Conservation (phyloP, 2,329 filamentous ascomycete genomes). For the Gnomoniopsis smithogilvyi region DNA sequence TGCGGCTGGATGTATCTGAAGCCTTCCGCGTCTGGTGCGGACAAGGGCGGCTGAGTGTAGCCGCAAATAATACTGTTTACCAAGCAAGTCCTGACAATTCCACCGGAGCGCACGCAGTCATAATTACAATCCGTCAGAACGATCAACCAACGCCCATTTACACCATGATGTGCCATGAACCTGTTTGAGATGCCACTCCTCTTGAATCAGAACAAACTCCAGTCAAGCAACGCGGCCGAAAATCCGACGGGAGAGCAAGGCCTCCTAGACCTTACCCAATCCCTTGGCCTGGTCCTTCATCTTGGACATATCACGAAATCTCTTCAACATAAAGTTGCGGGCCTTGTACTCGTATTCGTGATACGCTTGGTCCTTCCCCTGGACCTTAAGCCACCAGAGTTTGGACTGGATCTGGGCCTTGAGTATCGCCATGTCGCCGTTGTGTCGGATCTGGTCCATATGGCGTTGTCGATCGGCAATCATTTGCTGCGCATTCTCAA, state of each 20-base stretch:
- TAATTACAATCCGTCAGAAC: background rate
- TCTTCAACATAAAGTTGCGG: conserved; percentile 36
- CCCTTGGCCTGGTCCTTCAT: conserved; percentile 14
- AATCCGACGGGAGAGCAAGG: background rate
- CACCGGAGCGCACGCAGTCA: background rate
- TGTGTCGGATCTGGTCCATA: conserved; percentile 35
- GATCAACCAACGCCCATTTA: conserved; percentile 6
- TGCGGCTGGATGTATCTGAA: background rate
- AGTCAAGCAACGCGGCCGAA: background rate
- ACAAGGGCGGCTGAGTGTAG: background rate
- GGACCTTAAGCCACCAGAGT: conserved; percentile 54
- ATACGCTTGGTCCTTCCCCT: conserved; percentile 43
- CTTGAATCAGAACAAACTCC: background rate
- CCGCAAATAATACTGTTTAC: background rate
- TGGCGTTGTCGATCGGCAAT: conserved; percentile 24
- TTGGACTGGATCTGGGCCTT: conserved; percentile 54
- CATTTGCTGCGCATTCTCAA: conserved; percentile 29
- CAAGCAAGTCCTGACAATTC: background rate
- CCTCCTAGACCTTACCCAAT: conserved; percentile 14
- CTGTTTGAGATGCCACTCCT: conserved; percentile 1
- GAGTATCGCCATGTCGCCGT: conserved; percentile 43
- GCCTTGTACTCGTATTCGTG: conserved; percentile 47
- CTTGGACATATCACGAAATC: conserved; percentile 29
- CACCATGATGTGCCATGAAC: conserved; percentile 1
- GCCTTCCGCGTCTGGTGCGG: background rate